Evolutionary conservation across 2,329 filamentous ascomycete genomes (phyloP).

Genomic region (Polychaeton citri): DNA sequence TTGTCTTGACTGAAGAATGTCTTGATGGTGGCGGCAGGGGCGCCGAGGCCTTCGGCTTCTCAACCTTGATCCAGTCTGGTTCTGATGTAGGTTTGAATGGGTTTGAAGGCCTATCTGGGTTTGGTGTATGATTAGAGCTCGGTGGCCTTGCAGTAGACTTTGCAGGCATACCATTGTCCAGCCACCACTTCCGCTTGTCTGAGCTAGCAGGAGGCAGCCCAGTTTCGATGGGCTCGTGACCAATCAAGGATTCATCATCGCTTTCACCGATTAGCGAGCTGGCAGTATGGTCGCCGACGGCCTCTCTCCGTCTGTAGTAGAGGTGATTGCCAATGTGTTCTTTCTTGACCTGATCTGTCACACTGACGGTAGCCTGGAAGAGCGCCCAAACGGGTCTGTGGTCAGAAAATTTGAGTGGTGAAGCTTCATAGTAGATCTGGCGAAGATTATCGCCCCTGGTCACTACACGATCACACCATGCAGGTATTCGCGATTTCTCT

Average conservation of each 20-base stretch:
- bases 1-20: not conserved
- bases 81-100: conserved; percentile 65
- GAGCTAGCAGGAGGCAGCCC: conserved; percentile 54
- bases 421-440: conserved; percentile 70
- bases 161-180: conserved; percentile 55
- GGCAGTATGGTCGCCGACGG: conserved; percentile 51
- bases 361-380: conserved; percentile 71
- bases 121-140: conserved; percentile 48
- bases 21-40: not conserved
- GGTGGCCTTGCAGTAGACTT: conserved; percentile 60
- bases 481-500: conserved; percentile 87
- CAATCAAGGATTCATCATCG: conserved; percentile 68
- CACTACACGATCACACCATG: conserved; percentile 91
- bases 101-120: conserved; percentile 63
- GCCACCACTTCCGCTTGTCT: conserved; percentile 51
- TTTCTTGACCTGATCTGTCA: conserved; percentile 62
- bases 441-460: conserved; percentile 72
- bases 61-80: conserved; percentile 63
- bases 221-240: conserved; percentile 64
- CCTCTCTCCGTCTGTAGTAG: conserved; percentile 53
- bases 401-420: conserved; percentile 79
- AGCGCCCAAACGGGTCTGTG: conserved; percentile 89
- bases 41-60: conserved; percentile 11
- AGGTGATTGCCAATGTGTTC: conserved; percentile 60
- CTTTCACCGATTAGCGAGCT: conserved; percentile 44